These are phyloP conservation scores for Beta macrorhiza DNA, from an alignment of 179 eudicot genomes.

Conservation along the genomic window DNA sequence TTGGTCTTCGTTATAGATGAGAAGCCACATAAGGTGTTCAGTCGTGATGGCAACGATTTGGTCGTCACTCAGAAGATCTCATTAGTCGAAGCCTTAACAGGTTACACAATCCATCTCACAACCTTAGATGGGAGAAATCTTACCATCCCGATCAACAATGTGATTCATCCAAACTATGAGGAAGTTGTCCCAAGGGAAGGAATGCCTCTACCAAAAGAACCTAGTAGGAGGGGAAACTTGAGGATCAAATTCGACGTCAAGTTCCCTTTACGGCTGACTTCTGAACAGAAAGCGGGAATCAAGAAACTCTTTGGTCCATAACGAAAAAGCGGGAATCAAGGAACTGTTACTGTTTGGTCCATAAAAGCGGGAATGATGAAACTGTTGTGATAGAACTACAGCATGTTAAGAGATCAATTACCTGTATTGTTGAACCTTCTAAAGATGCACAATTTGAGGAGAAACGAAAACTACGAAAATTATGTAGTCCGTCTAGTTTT, in stretches of 20 bases:
- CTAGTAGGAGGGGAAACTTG: constrained; percentile 57
- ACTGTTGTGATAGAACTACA: no score
- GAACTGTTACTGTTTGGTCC: background rate
- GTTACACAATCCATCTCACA: constrained; percentile 52
- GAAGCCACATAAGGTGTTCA: constrained; percentile 68
- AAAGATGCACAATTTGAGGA: no score
- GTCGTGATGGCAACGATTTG: constrained; percentile 72
- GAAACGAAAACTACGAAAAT: no score
- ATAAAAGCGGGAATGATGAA: no score
- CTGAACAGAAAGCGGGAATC: constrained; percentile 62
- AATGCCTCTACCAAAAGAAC: constrained; percentile 76
- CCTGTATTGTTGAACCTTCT: no score
- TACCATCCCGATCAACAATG: constrained; percentile 47
- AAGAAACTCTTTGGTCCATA: constrained; percentile 45
- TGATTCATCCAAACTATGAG: constrained; percentile 60
- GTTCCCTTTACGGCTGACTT: constrained; percentile 54
- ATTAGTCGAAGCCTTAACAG: constrained; percentile 65
- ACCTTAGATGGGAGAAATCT: constrained; percentile 71
- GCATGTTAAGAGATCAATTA: background rate
- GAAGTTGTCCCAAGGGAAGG: constrained; percentile 68
- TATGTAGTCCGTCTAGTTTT: no score
- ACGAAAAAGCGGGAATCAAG: background rate
- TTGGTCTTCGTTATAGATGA: constrained; percentile 70
- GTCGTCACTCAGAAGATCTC: constrained; percentile 49
- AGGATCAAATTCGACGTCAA: constrained; percentile 67